Evolutionary conservation across 2,329 filamentous ascomycete genomes (phyloP), one percentile per base, ranked within the genome.

Genomic region (Ceratocystis papillata): DNA sequence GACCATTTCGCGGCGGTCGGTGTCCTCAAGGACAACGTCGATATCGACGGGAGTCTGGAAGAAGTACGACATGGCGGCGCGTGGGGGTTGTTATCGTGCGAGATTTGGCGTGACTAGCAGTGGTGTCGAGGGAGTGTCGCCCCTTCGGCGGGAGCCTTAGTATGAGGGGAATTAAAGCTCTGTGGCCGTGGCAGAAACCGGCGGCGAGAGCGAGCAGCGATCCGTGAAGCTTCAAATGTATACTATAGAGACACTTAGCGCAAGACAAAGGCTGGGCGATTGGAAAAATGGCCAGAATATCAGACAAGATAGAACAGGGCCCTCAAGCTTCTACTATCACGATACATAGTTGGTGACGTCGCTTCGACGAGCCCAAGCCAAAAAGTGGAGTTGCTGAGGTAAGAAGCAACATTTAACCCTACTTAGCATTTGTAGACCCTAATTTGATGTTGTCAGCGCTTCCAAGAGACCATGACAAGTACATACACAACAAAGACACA

Each of bases 1-100:
- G 70, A 99, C 91, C 78, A 94, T 96, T 72, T 90, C 86, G 73
- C 94, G 88, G 72, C 96, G 90, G 78, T 97, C 94, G 76, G 87
- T 86, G 78, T 96, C 90, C 73, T 96, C 90, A 72, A 99, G 90
- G 72, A 97, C 91, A 74, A 99, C 88, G 79, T 99, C 94, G 79
- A 99, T 99, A 78, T 99, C 94, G 77, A 99, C 89, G 65, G 94
- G 94, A 68, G 93, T 96, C 72, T 92, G 92, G 81, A 97, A 99
- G 80, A 96, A 95, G 79, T 96, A 96, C 71, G 94, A 95, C 94
- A 97, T 96, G 72, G 70, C 76, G 72, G 71, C 69, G 68, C 66
- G 67, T 50, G 60, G 44, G 64, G 67, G 64, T 57, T 20, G 20
- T 53, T 12, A 5, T 53, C 2, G 46, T 48, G 33, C 5, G n/a